phyloP scores from a whole-genome alignment of 2,329 filamentous ascomycete genomes.

The Emergomyces orientalis region DNA sequence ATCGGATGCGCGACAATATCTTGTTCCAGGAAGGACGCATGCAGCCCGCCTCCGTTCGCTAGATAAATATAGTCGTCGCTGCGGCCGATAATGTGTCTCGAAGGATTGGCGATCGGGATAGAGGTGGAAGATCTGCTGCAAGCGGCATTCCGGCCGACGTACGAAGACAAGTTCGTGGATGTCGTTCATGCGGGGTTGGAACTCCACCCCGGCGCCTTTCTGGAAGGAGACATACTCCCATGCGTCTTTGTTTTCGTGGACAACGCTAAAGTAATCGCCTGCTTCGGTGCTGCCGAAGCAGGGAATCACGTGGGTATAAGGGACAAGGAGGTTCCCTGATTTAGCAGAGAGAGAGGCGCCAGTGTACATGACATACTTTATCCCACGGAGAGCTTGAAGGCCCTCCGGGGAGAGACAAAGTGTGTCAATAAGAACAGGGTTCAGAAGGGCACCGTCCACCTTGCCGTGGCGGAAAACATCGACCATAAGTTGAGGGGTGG shows the following conservation, averaged over 20 bases:
- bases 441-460: background rate
- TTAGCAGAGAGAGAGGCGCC: background rate
- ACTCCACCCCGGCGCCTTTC: background rate
- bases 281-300: background rate
- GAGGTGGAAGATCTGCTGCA: conserved; percentile 15
- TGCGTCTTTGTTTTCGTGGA: background rate
- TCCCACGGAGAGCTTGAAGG: background rate
- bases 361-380: background rate
- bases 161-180: background rate
- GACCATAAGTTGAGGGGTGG: background rate
- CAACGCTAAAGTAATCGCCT: background rate
- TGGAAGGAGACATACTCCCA: background rate
- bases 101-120: conserved; percentile 18
- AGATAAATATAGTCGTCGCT: background rate
- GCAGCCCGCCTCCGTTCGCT: background rate
- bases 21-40: background rate
- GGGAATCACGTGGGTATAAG: background rate
- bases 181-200: background rate
- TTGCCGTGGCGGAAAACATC: background rate
- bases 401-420: background rate
- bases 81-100: conserved; percentile 20
- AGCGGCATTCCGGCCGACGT: background rate
- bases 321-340: background rate
- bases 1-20: background rate
- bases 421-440: background rate